Base-by-base conservation (phyloP, 192 early-diverging fungal genomes). In the Spizellomyces sp. region DNA sequence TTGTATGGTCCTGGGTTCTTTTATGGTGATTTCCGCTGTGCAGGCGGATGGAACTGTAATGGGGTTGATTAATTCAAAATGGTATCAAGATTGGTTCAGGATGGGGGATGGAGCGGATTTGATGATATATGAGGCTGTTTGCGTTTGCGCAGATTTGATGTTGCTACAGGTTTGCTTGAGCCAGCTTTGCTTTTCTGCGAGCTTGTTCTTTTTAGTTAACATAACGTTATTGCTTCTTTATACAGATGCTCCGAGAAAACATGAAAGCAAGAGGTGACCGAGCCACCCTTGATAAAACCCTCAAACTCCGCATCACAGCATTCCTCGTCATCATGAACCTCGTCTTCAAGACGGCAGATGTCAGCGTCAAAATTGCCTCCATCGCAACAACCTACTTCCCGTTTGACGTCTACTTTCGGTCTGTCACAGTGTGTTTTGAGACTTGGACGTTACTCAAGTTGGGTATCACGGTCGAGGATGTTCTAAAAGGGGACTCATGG, bases 401-500 rank as follows among this genome's bases (percentile, higher is more conserved):
- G 36, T 27, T 61, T 41, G 59, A 61, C 15, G 36, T 87, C 81
- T 43, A 84, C 86, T 66, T 89, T 91, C 74, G 78, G 76, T 54
- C 50, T 12, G 12, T 54, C 50, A 54, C 12, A 0, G 50, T 54
- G 14, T 54, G 50, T 54, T 54, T 54, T 19, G 50, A 54, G 50
- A 54, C 50, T 54, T 54, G 50, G 50, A 54, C 50, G 12, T 19
- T 54, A n/a, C 17, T 54, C 14, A 54, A 54, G 50, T 19, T 54
- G 12, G 50, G 50, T 1, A 19, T 54, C 17, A 54, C 50, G 14
- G 12, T 54, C 14, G 50, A 54, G 50, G 50, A 54, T n/a, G 50
- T 54, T 4, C 0, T 54, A 19, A 12, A 19, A n/a, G 50, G 50
- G 12, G 50, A 54, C 50, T 0, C 1, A 36, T 36, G 27, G 27